phyloP scores from a whole-genome alignment of 257 asterid genomes.

The Linderniella brevidens region DNA sequence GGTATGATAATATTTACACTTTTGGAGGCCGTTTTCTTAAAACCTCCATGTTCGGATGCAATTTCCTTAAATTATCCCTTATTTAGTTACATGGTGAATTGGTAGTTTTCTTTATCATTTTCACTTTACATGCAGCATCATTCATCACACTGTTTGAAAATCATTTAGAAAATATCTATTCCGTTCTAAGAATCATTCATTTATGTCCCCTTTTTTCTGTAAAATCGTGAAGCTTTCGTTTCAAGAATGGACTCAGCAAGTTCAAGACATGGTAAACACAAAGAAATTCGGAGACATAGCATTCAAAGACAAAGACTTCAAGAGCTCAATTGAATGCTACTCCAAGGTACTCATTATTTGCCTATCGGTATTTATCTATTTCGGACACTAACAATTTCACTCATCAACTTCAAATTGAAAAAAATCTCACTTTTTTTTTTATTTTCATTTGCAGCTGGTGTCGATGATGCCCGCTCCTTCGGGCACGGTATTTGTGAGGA shows the following conservation, averaged over 20 bases:
- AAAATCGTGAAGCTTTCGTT: slow-evolving; percentile 79
- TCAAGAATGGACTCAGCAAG: slow-evolving; percentile 99
- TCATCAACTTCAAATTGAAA: too few species aligned
- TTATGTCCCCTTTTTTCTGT: too few species aligned
- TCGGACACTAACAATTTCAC: too few species aligned
- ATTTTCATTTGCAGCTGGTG: slow-evolving; percentile 6
- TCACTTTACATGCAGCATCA: too few species aligned
- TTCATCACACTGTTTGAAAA: too few species aligned
- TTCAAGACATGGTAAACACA: slow-evolving; percentile 89
- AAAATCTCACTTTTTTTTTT: background rate
- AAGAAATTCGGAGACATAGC: slow-evolving; percentile 87
- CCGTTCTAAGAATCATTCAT: slow-evolving; percentile 4
- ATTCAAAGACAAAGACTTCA: slow-evolving; percentile 87
- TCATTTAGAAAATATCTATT: too few species aligned
- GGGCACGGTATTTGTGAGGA: slow-evolving; percentile 78
- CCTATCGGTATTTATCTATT: too few species aligned
- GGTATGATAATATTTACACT: too few species aligned
- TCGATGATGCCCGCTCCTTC: slow-evolving; percentile 86
- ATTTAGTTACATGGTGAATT: too few species aligned
- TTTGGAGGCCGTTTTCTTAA: background rate
- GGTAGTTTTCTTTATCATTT: too few species aligned
- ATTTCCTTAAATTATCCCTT: background rate
- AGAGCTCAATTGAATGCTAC: slow-evolving; percentile 67
- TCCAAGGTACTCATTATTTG: slow-evolving; percentile 75
- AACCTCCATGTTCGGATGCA: background rate